Evolutionary conservation across 2,329 filamentous ascomycete species (phyloP), one percentile per base, ranked within the genome.

Genomic region (Elsinoe fawcettii): DNA sequence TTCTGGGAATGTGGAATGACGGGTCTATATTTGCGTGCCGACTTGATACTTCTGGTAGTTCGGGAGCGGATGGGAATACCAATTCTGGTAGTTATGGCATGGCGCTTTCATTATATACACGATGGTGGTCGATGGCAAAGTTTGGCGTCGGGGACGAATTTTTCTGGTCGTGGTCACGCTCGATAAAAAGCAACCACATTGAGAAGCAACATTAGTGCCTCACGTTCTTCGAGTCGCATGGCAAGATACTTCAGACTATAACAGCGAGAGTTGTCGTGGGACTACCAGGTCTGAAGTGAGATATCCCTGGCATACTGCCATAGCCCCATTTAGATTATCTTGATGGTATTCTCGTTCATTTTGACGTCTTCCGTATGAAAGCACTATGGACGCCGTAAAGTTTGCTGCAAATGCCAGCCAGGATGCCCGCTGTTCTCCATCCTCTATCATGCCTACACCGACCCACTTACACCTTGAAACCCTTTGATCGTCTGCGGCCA

Each of bases 401-500:
- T 46, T 56, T 46, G 54, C 54, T 56, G 54, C 41, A 47, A 46
- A 56, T 49, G 54, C 54, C 41, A 56, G 54, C 54, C 54, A 41
- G 54, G 39, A 56, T 56, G 54, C 20, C 49, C 34, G 32, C 34
- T 49, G 39, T 49, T 56, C 25, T 23, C 41, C 54, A 46, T 56
- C 54, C 32, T 46, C 54, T 36, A 56, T 39, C 54, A 49, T 47
- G 44, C 51, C 60, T 44, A 57, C 37, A 30, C 34, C 55, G 54
- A 54, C 44, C 57, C 61, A 54, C 75, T 89, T 96, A 99, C 75
- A 99, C 93, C 90, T 99, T 99, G 91, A 99, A 99, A 84, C 95
- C 93, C 73, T 88, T 85, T 71, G 91, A 97, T 76, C 90, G 83
- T 87, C 93, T 95, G 80, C 93, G 91, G 79, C 93, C 95, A 93